A percentile compares a stretch with the other conserved stretches of the same genome.
These are phyloP conservation scores for Colletotrichum zoysiae DNA, from an alignment of 2,329 filamentous ascomycete species.

Conservation along the genomic window DNA sequence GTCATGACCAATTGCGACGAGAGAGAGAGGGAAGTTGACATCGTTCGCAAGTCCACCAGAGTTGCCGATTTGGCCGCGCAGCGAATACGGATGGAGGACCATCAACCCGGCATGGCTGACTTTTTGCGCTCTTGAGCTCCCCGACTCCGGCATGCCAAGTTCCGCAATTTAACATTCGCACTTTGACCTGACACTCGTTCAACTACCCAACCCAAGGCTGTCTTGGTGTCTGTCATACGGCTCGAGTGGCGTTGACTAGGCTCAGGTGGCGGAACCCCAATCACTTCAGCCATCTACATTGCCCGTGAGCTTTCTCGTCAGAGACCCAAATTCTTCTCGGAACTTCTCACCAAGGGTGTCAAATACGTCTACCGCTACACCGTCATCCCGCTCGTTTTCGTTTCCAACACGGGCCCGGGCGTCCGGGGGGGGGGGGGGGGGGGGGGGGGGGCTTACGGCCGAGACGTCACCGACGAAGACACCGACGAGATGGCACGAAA, in stretches of 20 bases:
- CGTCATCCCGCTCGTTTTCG: constrained; percentile 45
- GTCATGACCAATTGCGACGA: not conserved
- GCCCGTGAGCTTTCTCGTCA: constrained; percentile 46
- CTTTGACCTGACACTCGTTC: not conserved
- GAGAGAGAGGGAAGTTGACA: not conserved
- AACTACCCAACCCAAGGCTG: not conserved
- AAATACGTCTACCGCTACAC: constrained; percentile 50
- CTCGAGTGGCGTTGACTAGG: not conserved
- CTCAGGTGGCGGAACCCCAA: constrained; percentile 52
- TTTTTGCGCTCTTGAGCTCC: constrained; percentile 46
- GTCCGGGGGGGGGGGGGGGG: no score
- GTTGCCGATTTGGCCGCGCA: constrained; percentile 55
- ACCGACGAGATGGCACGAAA: constrained; percentile 43
- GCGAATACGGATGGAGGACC: constrained; percentile 52
- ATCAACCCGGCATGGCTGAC: constrained; percentile 54
- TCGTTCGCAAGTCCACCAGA: constrained; percentile 46
- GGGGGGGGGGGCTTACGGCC: constrained; percentile 51
- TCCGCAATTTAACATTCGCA: no score
- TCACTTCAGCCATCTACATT: constrained; percentile 49
- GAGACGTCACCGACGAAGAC: constrained; percentile 46
- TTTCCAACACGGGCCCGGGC: constrained; percentile 51
- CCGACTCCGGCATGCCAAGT: constrained; percentile 48
- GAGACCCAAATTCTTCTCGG: constrained; percentile 48
- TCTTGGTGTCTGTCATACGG: constrained; percentile 35
- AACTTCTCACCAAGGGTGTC: constrained; percentile 48